These are phyloP conservation scores for Pythium oligandrum DNA, from an alignment of 352 stramenopile genomes.

Conservation along the genomic window DNA sequence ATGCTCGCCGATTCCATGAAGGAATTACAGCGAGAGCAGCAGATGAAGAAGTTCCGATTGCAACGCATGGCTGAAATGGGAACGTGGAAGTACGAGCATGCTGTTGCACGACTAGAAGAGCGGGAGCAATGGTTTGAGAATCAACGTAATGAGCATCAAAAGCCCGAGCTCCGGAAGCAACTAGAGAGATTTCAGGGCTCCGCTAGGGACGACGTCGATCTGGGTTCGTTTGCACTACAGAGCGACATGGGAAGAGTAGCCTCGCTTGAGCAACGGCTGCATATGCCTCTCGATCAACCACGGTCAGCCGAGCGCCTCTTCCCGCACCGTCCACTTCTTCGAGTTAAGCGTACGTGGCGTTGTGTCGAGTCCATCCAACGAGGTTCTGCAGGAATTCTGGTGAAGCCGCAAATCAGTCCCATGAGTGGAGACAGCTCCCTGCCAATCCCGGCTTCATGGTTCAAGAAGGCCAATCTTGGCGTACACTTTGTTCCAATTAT, in stretches of 20 bases:
- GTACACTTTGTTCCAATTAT: slow-evolving; percentile 74
- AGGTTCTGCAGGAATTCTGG: slow-evolving; percentile 74
- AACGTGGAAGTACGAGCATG: slow-evolving; percentile 67
- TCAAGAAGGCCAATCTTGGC: slow-evolving; percentile 81
- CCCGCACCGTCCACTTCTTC: slow-evolving; percentile 61
- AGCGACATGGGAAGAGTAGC: slow-evolving; percentile 47
- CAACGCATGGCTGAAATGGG: slow-evolving; percentile 71
- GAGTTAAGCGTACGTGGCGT: slow-evolving; percentile 80
- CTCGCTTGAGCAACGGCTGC: slow-evolving; percentile 52
- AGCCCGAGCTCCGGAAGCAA: slow-evolving; percentile 48
- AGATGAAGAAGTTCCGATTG: slow-evolving; percentile 76
- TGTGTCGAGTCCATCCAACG: slow-evolving; percentile 81
- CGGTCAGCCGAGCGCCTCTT: slow-evolving; percentile 41
- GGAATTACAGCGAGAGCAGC: slow-evolving; percentile 73
- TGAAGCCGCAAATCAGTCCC: slow-evolving; percentile 89
- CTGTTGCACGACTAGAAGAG: slow-evolving; percentile 41
- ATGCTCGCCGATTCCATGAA: slow-evolving; percentile 68
- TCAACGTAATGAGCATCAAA: slow-evolving; percentile 54
- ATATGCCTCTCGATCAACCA: slow-evolving; percentile 62
- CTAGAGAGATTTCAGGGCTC: slow-evolving; percentile 22
- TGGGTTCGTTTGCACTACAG: slow-evolving; percentile 23
- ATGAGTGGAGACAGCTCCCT: slow-evolving; percentile 88
- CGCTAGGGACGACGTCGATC: slow-evolving; percentile 10
- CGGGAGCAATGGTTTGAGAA: slow-evolving; percentile 53
- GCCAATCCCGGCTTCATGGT: slow-evolving; percentile 70